Conservation (phyloP, 768 basidiomycete genomes). For the Collybia nuda region DNA sequence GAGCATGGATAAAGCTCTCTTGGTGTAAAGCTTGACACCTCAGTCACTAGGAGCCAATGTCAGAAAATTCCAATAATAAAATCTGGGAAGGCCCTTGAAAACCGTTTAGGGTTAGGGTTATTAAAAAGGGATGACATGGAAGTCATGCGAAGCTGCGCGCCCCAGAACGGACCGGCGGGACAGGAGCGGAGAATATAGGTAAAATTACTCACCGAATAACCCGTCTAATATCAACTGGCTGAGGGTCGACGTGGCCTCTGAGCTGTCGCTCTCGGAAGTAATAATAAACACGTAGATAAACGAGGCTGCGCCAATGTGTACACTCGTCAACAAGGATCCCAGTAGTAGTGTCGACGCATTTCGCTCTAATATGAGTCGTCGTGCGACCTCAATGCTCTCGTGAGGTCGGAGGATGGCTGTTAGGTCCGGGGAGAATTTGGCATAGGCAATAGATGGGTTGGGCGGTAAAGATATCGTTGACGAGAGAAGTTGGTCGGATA, state of each 20-base stretch:
- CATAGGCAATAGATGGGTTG: conserved; percentile 42
- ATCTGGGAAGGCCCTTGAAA: no score
- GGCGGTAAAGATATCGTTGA: conserved; percentile 46
- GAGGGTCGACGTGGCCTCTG: conserved; percentile 30
- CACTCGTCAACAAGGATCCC: conserved; percentile 51
- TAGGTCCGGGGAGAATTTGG: conserved; percentile 36
- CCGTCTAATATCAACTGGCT: conserved; percentile 44
- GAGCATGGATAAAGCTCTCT: conserved; percentile 56
- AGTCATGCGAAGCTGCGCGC: not conserved
- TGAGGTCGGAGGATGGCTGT: conserved; percentile 20
- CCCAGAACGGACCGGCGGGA: not conserved
- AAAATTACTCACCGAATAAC: conserved; percentile 45
- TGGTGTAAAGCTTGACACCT: conserved; percentile 44
- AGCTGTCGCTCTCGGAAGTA: conserved; percentile 29
- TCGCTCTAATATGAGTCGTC: conserved; percentile 44
- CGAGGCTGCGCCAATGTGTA: conserved; percentile 41
- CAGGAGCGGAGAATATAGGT: not conserved
- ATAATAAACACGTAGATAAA: conserved; percentile 62
- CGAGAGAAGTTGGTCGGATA: conserved; percentile 41
- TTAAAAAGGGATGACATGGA: not conserved
- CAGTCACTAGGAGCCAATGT: conserved; percentile 31
- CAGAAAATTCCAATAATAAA: not conserved
- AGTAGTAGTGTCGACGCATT: conserved; percentile 37
- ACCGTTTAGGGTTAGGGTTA: conserved; percentile 22
- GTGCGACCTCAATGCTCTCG: conserved; percentile 54